Evolutionary conservation across 2,329 filamentous ascomycete genomes (phyloP).

Genomic region (Aureobasidium mangrovei): DNA sequence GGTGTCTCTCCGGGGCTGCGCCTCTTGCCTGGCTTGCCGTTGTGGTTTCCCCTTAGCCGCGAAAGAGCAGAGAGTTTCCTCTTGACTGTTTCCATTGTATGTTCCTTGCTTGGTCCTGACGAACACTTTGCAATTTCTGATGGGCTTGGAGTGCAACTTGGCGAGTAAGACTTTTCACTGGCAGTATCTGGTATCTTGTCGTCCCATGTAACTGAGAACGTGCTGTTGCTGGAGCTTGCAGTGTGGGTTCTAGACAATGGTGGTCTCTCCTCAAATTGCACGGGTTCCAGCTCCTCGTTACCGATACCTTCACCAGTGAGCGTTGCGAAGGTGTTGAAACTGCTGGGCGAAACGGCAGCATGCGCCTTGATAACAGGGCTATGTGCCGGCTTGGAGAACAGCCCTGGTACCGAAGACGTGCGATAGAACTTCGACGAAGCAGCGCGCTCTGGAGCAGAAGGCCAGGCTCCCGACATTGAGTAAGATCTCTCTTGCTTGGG

Average conservation of each 20-base stretch:
- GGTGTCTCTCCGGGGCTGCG: background rate
- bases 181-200: background rate
- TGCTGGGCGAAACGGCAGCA: background rate
- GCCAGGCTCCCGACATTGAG: slow-evolving; percentile 7
- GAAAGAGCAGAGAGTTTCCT: slow-evolving; percentile 1
- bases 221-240: background rate
- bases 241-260: background rate
- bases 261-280: background rate
- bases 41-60: background rate
- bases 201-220: background rate
- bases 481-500: background rate
- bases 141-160: background rate
- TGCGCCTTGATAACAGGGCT: slow-evolving; percentile 4
- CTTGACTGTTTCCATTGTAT: background rate
- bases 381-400: slow-evolving; percentile 5
- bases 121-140: background rate
- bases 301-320: slow-evolving; percentile 6
- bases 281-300: slow-evolving; percentile 14
- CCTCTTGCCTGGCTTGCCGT: background rate
- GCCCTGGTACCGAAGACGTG: background rate
- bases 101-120: background rate
- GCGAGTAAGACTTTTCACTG: background rate
- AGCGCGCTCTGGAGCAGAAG: background rate
- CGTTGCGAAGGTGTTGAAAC: background rate
- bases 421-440: slow-evolving; percentile 17